phyloP scores from a whole-genome alignment of 108 stramenopile species.

The Skeletonema grethae region DNA sequence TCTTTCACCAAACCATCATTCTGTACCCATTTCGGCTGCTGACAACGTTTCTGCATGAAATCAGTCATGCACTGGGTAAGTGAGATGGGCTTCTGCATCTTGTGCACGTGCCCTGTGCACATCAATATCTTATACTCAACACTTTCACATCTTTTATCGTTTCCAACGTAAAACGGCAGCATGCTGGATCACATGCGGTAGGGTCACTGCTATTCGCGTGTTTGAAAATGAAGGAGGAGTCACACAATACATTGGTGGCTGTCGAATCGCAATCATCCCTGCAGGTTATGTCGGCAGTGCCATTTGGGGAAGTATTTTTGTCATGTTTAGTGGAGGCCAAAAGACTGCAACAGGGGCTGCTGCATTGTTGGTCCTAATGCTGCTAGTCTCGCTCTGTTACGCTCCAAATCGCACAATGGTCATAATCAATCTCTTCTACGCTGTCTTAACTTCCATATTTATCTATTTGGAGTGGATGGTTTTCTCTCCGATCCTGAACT shows the following conservation, averaged over 20 bases:
- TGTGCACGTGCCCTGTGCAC: background rate
- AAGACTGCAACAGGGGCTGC: slow-evolving; percentile 48
- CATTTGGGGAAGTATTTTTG: slow-evolving; percentile 49
- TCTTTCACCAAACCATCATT: slow-evolving; percentile 40
- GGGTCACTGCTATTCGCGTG: slow-evolving; percentile 35
- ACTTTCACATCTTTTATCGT: background rate
- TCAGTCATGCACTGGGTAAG: slow-evolving; percentile 32
- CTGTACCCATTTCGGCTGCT: slow-evolving; percentile 46
- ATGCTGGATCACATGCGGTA: slow-evolving; percentile 51
- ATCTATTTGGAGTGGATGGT: slow-evolving; percentile 51
- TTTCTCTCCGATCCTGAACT: slow-evolving; percentile 47
- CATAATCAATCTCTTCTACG: slow-evolving; percentile 40
- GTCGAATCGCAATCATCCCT: slow-evolving; percentile 44
- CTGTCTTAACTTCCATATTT: slow-evolving; percentile 35
- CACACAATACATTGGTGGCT: slow-evolving; percentile 46
- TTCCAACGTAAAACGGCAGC: background rate
- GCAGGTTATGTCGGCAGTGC: slow-evolving; percentile 50
- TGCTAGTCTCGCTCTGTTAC: slow-evolving; percentile 50
- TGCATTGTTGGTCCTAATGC: slow-evolving; percentile 32
- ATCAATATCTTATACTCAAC: too few species aligned
- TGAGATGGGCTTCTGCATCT: background rate
- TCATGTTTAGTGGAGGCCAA: slow-evolving; percentile 46
- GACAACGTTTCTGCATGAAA: slow-evolving; percentile 54
- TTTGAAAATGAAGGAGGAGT: slow-evolving; percentile 56
- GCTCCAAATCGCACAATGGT: slow-evolving; percentile 51